Conservation (phyloP, 139 green algal species). For the Tetradesmus obliquus region DNA sequence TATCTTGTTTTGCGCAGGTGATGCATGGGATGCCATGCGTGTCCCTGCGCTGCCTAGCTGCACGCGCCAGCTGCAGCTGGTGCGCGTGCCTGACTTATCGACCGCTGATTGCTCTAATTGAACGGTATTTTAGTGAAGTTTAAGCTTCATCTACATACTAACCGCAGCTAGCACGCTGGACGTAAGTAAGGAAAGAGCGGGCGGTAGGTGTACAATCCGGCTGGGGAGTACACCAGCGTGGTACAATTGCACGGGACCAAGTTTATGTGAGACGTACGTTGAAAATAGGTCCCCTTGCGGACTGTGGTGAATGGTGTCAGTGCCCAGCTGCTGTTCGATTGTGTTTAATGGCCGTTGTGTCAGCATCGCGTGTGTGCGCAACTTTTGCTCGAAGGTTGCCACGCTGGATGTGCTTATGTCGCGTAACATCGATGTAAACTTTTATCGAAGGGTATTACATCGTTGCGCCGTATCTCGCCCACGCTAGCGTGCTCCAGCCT, state of each 20-base stretch:
- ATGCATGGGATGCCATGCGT: neutral
- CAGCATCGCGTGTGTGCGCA: neutral
- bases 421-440: no score
- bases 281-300: neutral
- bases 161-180: neutral
- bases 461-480: no score
- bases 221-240: neutral
- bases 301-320: no score
- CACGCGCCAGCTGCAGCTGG: neutral
- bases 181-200: neutral
- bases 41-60: neutral
- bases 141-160: no score
- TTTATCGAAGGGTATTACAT: no score
- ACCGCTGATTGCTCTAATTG: neutral
- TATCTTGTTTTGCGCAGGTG: neutral
- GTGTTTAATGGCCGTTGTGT: neutral
- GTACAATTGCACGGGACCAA: no score
- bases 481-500: no score
- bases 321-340: neutral
- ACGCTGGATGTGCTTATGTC: no score
- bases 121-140: neutral
- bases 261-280: neutral
- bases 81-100: neutral
- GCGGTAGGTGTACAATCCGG: neutral
- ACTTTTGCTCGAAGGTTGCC: neutral